A percentile compares a stretch with the other conserved stretches of the same genome.
Conservation (phyloP, 768 basidiomycete species). For the Naganishia kalamii region DNA sequence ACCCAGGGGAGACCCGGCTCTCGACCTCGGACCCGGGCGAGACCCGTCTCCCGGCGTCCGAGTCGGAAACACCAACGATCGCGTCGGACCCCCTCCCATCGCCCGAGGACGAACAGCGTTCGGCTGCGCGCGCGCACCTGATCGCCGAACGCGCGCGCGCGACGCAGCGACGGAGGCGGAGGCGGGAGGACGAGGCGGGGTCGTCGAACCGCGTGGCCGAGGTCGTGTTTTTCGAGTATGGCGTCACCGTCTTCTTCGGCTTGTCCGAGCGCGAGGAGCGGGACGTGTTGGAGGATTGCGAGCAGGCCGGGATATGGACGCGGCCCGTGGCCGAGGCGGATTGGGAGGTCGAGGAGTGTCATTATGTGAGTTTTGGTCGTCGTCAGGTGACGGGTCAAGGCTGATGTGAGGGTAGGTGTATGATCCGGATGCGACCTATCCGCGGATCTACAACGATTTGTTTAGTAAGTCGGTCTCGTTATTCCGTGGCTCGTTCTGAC, state of each 20-base stretch:
- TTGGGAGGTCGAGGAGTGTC: conserved; percentile 92
- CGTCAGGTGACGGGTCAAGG: not conserved
- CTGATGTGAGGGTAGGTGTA: conserved; percentile 48
- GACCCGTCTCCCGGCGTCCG: conserved; percentile 1
- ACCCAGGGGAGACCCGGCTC: conserved; percentile 6
- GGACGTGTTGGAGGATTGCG: conserved; percentile 75
- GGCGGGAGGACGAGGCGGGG: not conserved
- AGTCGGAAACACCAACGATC: too few relatives aligned
- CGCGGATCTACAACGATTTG: conserved; percentile 91
- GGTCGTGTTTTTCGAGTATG: conserved; percentile 55
- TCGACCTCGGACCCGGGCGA: not conserved
- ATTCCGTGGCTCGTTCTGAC: not conserved
- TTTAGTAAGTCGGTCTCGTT: conserved; percentile 60
- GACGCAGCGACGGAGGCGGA: conserved; percentile 1
- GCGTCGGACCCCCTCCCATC: too few relatives aligned
- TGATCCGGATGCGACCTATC: conserved; percentile 73
- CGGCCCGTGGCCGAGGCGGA: conserved; percentile 59
- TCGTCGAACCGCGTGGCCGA: conserved; percentile 42
- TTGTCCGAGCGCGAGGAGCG: conserved; percentile 70
- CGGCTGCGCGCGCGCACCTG: conserved; percentile 54
- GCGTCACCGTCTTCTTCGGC: conserved; percentile 88
- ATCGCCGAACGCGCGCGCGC: conserved; percentile 48
- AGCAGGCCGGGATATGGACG: conserved; percentile 63
- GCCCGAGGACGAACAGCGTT: not conserved
- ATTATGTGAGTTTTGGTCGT: conserved; percentile 57